A percentile compares a stretch with the other conserved stretches of the same genome.
phyloP scores from a whole-genome alignment of 495 filamentous ascomycete species.

The Podospora comata region DNA sequence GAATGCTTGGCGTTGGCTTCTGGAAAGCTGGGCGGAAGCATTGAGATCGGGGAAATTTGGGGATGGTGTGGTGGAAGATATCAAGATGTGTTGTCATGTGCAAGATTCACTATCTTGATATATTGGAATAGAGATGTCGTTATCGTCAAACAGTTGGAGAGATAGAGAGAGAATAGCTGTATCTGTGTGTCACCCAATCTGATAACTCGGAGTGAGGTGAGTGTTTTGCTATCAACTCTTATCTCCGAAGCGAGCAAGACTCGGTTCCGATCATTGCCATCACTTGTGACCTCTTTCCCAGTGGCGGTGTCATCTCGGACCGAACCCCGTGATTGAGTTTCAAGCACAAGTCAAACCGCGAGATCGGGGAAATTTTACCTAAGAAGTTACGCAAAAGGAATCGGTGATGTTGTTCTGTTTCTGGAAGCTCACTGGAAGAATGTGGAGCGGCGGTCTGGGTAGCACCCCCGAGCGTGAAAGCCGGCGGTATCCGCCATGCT shows the following conservation, averaged over 20 bases:
- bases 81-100: background rate
- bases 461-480: background rate
- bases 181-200: background rate
- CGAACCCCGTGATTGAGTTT: background rate
- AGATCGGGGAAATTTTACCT: background rate
- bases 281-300: background rate
- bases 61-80: background rate
- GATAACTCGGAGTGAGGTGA: background rate
- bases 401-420: background rate
- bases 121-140: background rate
- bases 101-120: background rate
- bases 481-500: slow-evolving; percentile 21
- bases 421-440: background rate
- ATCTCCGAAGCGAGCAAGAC: background rate
- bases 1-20: background rate
- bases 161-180: background rate
- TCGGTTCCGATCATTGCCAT: background rate
- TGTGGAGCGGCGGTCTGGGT: too few species aligned
- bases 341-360: background rate
- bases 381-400: background rate
- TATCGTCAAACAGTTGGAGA: background rate
- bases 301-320: background rate
- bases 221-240: background rate
- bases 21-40: background rate
- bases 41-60: background rate